Percentiles rank a stretch among this genome's conserved stretches.
These are phyloP conservation scores for Psilocybe sp. DNA, from an alignment of 768 basidiomycete genomes.

Conservation along the genomic window DNA sequence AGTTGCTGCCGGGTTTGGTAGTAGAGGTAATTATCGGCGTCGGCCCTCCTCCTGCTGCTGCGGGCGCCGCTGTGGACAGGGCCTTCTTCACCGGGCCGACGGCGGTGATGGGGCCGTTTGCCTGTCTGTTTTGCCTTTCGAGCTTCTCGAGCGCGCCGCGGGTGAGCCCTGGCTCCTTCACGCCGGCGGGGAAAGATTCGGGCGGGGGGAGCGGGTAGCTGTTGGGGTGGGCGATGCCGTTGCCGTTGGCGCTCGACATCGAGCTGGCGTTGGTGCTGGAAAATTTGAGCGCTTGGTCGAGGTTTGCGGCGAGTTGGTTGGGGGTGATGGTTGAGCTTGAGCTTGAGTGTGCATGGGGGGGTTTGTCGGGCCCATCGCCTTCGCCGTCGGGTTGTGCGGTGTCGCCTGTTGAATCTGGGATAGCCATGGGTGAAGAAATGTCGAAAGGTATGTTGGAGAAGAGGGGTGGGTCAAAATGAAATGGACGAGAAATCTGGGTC, in stretches of 20 bases:
- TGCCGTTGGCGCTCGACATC: slow-evolving; percentile 14
- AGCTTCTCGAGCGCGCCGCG: slow-evolving; percentile 42
- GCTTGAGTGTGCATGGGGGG: slow-evolving; percentile 37
- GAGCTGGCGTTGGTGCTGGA: slow-evolving; percentile 12
- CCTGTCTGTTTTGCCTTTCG: not conserved
- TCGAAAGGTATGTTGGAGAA: slow-evolving; percentile 15
- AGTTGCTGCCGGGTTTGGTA: slow-evolving; percentile 18
- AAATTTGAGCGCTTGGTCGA: slow-evolving; percentile 14
- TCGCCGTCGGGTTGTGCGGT: slow-evolving; percentile 54
- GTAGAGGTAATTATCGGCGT: too few species aligned
- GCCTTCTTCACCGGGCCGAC: too few species aligned
- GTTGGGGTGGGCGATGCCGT: slow-evolving; percentile 12
- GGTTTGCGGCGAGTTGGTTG: slow-evolving; percentile 19
- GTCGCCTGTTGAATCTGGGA: slow-evolving; percentile 46
- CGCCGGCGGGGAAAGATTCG: slow-evolving; percentile 41
- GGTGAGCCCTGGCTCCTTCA: slow-evolving; percentile 51
- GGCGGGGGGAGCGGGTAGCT: slow-evolving; percentile 51
- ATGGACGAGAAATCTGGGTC: slow-evolving; percentile 6
- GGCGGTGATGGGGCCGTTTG: too few species aligned
- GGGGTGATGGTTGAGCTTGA: not conserved
- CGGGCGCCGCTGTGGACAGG: too few species aligned
- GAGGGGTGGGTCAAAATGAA: slow-evolving; percentile 11
- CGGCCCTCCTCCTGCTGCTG: slow-evolving; percentile 8
- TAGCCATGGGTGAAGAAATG: slow-evolving; percentile 34
- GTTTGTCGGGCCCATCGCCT: slow-evolving; percentile 60